Base-by-base conservation (phyloP, 179 eudicot genomes). In the Beta macrorhiza region DNA sequence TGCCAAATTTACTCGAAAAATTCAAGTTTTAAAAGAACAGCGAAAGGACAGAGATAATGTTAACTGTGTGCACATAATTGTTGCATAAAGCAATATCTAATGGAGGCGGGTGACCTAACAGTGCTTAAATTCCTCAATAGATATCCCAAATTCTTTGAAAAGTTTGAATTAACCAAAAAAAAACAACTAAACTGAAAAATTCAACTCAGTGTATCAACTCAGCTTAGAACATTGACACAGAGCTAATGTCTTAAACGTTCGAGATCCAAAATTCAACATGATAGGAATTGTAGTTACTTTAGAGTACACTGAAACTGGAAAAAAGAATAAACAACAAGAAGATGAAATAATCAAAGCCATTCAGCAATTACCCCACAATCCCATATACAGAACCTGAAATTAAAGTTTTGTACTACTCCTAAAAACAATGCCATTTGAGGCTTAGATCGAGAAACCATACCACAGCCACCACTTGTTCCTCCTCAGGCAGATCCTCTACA, bases 401-500 rank as follows among this genome's bases (percentile, higher is more conserved):
- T 42, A 42, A 55, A 67, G 65, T 65, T 32, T 52, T 3, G 13
- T 44, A 2, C 0, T 16, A 20, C 45, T 74, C 15, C 72, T 20
- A 69, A 14, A 49, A 69, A 52, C 67, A 72, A 68, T 12, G 11
- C 53, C 29, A 78, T 15, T 32, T 5, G 49, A 80, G 61, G n/a
- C 22, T 22, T 74, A 74, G 55, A 25, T 70, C 47, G 17, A 29
- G 53, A 57, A 71, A 57, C 56, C 84, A 78, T 90, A 96, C 99
- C 90, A 93, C 83, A 73, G 89, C 80, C 65, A 85, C 89, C 52
- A 73, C 98, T 89, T 87, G 99, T 83, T 93, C 98, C 87, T 96
- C 98, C 88, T 96, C 99, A 25, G 98, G 99, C 80, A 96, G 90
- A 82, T 93, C 99, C 82, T 96, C 98, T 83, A 92, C 85, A 83